A percentile compares a stretch with the other conserved stretches of the same genome.
phyloP scores from a whole-genome alignment of 1,284 basidiomycete species.

The Fomitopsis betulina region DNA sequence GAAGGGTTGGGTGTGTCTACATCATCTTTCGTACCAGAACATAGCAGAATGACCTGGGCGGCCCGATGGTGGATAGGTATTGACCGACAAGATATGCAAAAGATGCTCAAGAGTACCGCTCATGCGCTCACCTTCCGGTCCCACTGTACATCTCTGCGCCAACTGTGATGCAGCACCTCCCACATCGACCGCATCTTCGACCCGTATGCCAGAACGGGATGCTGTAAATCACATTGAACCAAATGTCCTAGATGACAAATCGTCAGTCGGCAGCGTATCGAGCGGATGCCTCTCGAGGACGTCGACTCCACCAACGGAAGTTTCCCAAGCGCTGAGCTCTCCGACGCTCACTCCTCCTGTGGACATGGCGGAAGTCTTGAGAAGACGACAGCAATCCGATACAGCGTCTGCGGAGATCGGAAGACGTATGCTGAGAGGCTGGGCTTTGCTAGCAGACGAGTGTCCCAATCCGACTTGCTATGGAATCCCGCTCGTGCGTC shows the following conservation, averaged over 20 bases:
- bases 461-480: conserved; percentile 64
- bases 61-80: conserved; percentile 37
- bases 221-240: neutral
- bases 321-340: conserved; percentile 55
- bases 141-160: conserved; percentile 51
- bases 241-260: conserved; percentile 22
- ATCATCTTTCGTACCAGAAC: neutral
- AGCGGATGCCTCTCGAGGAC: conserved; percentile 48
- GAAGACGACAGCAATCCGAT: conserved; percentile 76
- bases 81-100: conserved; percentile 62
- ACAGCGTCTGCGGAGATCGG: conserved; percentile 74
- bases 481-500: conserved; percentile 70
- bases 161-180: conserved; percentile 45
- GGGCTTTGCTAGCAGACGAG: conserved; percentile 82
- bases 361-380: conserved; percentile 59
- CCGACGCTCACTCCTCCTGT: conserved; percentile 55
- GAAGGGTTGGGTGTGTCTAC: conserved; percentile 63
- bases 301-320: conserved; percentile 72
- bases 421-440: conserved; percentile 69
- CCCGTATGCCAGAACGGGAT: neutral
- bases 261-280: conserved; percentile 44
- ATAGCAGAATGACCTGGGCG: neutral
- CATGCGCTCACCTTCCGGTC: conserved; percentile 60
- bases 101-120: conserved; percentile 58
- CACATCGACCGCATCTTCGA: conserved; percentile 1